Conservation (phyloP, 139 green algal species). For the Chlorella vulgaris region DNA sequence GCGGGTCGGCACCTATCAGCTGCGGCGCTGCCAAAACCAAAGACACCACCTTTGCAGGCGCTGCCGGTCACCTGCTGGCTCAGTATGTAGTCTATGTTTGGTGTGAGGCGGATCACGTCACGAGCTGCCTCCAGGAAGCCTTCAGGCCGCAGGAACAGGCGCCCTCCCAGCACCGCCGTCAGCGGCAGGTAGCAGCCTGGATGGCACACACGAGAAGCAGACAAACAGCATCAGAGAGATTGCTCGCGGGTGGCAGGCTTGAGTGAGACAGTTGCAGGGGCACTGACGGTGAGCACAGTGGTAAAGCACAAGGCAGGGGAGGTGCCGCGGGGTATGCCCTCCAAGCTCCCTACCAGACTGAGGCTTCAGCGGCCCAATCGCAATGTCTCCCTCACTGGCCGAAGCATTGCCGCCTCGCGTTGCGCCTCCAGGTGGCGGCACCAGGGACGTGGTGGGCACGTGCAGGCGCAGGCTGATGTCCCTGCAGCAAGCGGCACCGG, state of each 20-base stretch:
- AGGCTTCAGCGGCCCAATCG: conserved; percentile 56
- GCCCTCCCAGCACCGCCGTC: conserved; percentile 69
- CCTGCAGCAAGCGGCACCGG: background rate
- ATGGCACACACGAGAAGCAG: no score
- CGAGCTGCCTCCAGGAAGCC: conserved; percentile 59
- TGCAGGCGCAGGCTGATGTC: conserved; percentile 70
- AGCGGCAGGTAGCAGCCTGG: conserved; percentile 76
- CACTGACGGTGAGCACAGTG: background rate
- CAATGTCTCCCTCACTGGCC: conserved; percentile 24
- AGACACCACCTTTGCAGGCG: no score
- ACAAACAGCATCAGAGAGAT: no score
- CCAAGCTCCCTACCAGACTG: conserved; percentile 43
- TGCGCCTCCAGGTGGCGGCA: conserved; percentile 36
- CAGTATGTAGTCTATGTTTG: conserved; percentile 52
- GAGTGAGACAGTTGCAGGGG: background rate
- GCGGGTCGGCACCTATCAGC: no score
- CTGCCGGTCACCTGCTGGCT: conserved; percentile 59
- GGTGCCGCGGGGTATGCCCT: background rate
- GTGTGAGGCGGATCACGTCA: conserved; percentile 72
- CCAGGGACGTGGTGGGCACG: conserved; percentile 62
- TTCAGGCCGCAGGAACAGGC: conserved; percentile 68
- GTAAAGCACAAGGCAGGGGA: background rate
- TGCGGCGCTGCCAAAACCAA: no score
- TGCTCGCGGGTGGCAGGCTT: background rate
- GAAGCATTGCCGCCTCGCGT: background rate